Conservation (phyloP, 1,139 yeast genomes). For the Yamadazyma sp. region DNA sequence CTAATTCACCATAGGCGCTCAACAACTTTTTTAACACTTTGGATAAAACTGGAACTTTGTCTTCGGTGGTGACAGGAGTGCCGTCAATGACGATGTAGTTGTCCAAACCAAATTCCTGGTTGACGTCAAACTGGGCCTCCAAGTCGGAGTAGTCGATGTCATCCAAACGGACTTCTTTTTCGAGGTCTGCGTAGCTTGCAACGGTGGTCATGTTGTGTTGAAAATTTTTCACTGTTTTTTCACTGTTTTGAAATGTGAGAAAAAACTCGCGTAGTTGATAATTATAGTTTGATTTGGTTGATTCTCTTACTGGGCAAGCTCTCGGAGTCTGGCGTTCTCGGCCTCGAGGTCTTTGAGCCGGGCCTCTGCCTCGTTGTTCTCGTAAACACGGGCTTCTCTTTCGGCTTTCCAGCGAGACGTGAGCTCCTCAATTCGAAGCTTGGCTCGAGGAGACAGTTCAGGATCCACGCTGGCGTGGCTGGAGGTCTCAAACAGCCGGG, state of each 20-base stretch:
- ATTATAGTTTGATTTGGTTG: not conserved
- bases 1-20: conserved; percentile 64
- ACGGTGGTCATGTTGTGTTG: conserved; percentile 21
- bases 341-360: conserved; percentile 54
- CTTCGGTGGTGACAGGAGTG: conserved; percentile 91
- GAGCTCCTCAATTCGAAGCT: conserved; percentile 58
- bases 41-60: conserved; percentile 79
- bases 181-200: conserved; percentile 33
- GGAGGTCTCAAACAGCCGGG: conserved; percentile 20
- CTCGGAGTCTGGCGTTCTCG: conserved; percentile 50
- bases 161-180: conserved; percentile 45
- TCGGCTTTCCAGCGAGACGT: conserved; percentile 68
- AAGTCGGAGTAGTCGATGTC: conserved; percentile 87
- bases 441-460: conserved; percentile 32
- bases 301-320: too few relatives aligned
- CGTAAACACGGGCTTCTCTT: conserved; percentile 65
- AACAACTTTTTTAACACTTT: conserved; percentile 85
- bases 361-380: conserved; percentile 52
- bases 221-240: conserved; percentile 7
- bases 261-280: too few relatives aligned
- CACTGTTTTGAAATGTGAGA: too few relatives aligned
- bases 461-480: conserved; percentile 8
- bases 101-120: conserved; percentile 64
- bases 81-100: conserved; percentile 89
- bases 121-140: conserved; percentile 71